Evolutionary conservation across 2,329 filamentous ascomycete genomes (phyloP), one percentile per base, ranked within the genome.

Genomic region (Neophaeococcomyces aloes): DNA sequence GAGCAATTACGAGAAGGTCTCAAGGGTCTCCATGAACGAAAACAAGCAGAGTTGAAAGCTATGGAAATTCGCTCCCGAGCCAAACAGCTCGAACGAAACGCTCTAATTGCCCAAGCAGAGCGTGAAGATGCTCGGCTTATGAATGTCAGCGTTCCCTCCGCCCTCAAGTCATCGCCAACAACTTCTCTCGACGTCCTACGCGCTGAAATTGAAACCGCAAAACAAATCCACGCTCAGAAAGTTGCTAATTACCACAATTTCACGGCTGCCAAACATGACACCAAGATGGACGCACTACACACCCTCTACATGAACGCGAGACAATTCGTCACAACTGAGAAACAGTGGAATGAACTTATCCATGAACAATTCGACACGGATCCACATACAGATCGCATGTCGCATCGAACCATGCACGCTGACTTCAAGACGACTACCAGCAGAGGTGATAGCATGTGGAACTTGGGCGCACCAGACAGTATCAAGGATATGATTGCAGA

Each of bases 291-390:
- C 52, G 75, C 81, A 13, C 66, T 98, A 23, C 86, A 94, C 64
- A 79, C 85, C 46, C 74, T 98, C 10, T 98, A 98, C 66, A 83
- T 91, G 67, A 83, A 87, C 55, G 87, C 91, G 4, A 76, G 83
- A 19, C 70, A 77, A 30, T 98, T 96, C 66, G 95, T 98, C 59
- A 80, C 86, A 14, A 80, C 75, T 18, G 87, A 94, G 61, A 67
- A 73, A 39, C 81, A 94, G 61, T 74, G 98, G 27, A 75, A 83
- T 54, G 69, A 70, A 13, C 75, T 79, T 52, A 80, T 95, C 45
- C 82, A 93, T 17, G 66, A 72, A 50, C 71, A 81, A n/a, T 98
- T 95, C 65, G 74, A 77, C 13, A 76, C n/a, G 17, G 31, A 35
- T 35, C 10, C 39, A 8, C 15, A 46, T n/a, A 11, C 19, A 17